Conservation (phyloP, 1,284 basidiomycete species). For the Boletus mariae region DNA sequence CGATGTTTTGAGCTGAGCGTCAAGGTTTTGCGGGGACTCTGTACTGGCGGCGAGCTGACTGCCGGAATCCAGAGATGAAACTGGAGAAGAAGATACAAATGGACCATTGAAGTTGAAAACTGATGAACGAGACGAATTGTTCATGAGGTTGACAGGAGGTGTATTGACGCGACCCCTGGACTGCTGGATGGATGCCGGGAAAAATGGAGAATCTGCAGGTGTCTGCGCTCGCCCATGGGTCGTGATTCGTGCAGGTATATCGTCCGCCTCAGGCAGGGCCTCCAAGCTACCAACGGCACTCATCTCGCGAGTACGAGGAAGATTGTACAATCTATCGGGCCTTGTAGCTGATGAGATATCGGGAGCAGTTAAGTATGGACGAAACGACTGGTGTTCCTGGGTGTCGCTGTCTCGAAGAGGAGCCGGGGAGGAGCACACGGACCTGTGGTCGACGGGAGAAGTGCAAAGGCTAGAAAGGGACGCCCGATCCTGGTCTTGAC, state of each 20-base stretch:
- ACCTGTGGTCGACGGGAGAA: slow-evolving; percentile 62
- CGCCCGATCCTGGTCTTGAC: slow-evolving; percentile 53
- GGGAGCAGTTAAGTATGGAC: slow-evolving; percentile 33
- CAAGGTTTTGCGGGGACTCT: slow-evolving; percentile 50
- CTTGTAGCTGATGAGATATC: slow-evolving; percentile 50
- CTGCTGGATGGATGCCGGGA: slow-evolving; percentile 32
- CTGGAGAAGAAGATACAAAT: slow-evolving; percentile 65
- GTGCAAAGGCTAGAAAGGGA: slow-evolving; percentile 54
- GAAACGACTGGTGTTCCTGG: slow-evolving; percentile 21
- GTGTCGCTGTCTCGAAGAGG: slow-evolving; percentile 30
- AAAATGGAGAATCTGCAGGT: slow-evolving; percentile 35
- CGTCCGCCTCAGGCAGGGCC: slow-evolving; percentile 54
- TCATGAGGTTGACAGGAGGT: slow-evolving; percentile 29
- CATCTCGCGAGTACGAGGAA: slow-evolving; percentile 45
- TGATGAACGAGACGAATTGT: slow-evolving; percentile 26
- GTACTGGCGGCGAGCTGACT: slow-evolving; percentile 52
- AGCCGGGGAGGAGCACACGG: slow-evolving; percentile 63
- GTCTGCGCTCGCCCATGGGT: slow-evolving; percentile 28
- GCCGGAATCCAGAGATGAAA: slow-evolving; percentile 71
- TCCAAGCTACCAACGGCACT: slow-evolving; percentile 52
- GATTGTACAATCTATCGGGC: slow-evolving; percentile 40
- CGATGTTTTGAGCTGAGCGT: slow-evolving; percentile 68
- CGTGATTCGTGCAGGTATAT: slow-evolving; percentile 31
- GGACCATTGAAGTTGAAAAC: slow-evolving; percentile 41
- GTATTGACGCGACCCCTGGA: slow-evolving; percentile 24